Evolutionary conservation across 306 rosid genomes (phyloP), one percentile per base, ranked within the genome.

Genomic region (Trifolium dubium): DNA sequence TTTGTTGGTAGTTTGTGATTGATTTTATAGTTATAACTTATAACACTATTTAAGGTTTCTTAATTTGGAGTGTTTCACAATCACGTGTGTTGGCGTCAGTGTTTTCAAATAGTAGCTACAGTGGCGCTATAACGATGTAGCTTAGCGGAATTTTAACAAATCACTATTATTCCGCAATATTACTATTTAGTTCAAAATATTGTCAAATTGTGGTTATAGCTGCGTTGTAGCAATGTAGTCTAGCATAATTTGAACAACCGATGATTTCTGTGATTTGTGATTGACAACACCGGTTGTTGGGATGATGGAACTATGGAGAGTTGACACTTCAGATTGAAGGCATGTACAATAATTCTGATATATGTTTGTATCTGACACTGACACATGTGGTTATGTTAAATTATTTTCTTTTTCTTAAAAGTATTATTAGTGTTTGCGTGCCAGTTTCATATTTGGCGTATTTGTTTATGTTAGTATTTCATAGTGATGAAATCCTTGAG

Each of bases 401-500:
- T 49, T 3, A n/a, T 49, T 5, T 49, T 49, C 8, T 14, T 49
- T 49, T 49, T 47, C 17, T 14, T 14, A 49, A 49, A 49, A 49
- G n/a, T 14, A 49, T 49, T 49, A 14, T 49, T 0, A 11, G 7
- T n/a, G 54, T 49, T 5, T 49, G 5, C 5, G 18, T 49, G 55
- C 15, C 9, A 15, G 2, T 49, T 18, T 41, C 44, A 10, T 44
- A n/a, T 44, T 10, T 44, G 50, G 51, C 4, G n/a, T 12, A 46
- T 46, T 12, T 46, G 51, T 46, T 15, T 47, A 13, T 47, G 15
- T 47, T 0, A 47, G 7, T 47, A 18, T 2, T 49, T 49, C 9
- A n/a, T 49, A n/a, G 55, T 44, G 51, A 71, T 64, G 77, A 23
- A 17, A 14, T 79, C 31, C 17, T 53, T 78, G 62, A 19, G 8